Conservation (phyloP, 2,329 filamentous ascomycete species). For the Colletotrichum spinosum region DNA sequence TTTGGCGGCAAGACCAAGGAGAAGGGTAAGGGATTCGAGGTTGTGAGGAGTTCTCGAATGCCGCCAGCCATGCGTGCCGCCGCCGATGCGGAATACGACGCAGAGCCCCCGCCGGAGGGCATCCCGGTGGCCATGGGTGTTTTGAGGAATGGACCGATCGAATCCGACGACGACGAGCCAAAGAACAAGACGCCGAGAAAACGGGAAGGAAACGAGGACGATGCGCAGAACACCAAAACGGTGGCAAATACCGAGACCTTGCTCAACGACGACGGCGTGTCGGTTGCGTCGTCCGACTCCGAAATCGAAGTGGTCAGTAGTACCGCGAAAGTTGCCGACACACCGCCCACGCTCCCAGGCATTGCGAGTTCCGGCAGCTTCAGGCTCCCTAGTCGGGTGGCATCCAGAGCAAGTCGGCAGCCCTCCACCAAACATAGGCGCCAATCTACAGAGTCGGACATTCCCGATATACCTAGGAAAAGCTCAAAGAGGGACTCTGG, state of each 20-base stretch:
- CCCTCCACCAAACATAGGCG: conserved; percentile 49
- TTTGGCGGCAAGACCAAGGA: conserved; percentile 91
- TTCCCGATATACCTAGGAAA: conserved; percentile 75
- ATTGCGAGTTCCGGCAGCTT: conserved; percentile 71
- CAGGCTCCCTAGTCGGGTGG: conserved; percentile 71
- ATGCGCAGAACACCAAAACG: conserved; percentile 28
- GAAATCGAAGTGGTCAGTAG: conserved; percentile 57
- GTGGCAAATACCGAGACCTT: conserved; percentile 47
- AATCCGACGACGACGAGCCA: conserved; percentile 69
- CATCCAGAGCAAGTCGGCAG: conserved; percentile 66
- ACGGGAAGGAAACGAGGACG: conserved; percentile 31
- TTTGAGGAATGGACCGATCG: conserved; percentile 70
- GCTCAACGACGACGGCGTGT: conserved; percentile 59
- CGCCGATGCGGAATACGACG: conserved; percentile 64
- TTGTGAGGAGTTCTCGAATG: conserved; percentile 90
- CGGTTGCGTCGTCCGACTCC: conserved; percentile 49
- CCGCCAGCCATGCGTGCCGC: conserved; percentile 77
- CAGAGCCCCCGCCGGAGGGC: conserved; percentile 75
- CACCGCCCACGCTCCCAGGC: conserved; percentile 68
- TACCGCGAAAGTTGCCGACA: conserved; percentile 54
- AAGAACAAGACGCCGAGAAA: conserved; percentile 44
- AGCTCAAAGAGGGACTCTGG: conserved; percentile 74
- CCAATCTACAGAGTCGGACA: conserved; percentile 47
- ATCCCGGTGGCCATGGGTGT: conserved; percentile 74
- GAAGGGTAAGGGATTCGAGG: conserved; percentile 96